A percentile compares a stretch with the other conserved stretches of the same genome.
phyloP scores from a whole-genome alignment of 169 alveolate species.

The Plasmodium blacklocki region DNA sequence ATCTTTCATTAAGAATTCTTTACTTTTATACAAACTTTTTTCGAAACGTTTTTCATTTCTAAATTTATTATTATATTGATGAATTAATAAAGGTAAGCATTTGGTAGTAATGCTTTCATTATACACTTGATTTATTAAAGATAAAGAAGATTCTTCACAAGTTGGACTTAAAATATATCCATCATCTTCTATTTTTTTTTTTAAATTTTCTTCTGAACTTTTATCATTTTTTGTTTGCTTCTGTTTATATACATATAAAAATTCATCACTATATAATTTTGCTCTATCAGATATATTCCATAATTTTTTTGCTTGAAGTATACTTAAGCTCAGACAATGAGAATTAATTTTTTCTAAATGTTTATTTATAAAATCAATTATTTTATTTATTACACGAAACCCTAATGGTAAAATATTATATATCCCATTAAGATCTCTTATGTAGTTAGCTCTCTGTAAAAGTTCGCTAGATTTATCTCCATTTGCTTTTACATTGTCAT shows the following conservation, averaged over 20 bases:
- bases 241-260: constrained; percentile 61
- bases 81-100: constrained; percentile 40
- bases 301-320: constrained; percentile 57
- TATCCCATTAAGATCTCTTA: constrained; percentile 44
- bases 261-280: constrained; percentile 59
- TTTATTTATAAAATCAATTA: constrained; percentile 16
- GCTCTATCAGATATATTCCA: constrained; percentile 66
- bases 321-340: constrained; percentile 30
- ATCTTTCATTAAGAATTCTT: constrained; percentile 68
- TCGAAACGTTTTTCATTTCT: constrained; percentile 67
- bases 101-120: constrained; percentile 38
- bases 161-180: constrained; percentile 64
- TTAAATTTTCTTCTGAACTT: background rate
- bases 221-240: constrained; percentile 32
- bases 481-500: constrained; percentile 26
- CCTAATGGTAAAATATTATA: constrained; percentile 58
- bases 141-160: constrained; percentile 53
- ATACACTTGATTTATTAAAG: constrained; percentile 34
- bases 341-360: constrained; percentile 45
- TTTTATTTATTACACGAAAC: constrained; percentile 30
- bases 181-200: constrained; percentile 62
- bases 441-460: constrained; percentile 45
- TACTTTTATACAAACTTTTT: constrained; percentile 54
- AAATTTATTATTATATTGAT: constrained; percentile 56
- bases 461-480: constrained; percentile 72